Conservation (phyloP, 306 rosid species). For the Pyrus bretschneideri region DNA sequence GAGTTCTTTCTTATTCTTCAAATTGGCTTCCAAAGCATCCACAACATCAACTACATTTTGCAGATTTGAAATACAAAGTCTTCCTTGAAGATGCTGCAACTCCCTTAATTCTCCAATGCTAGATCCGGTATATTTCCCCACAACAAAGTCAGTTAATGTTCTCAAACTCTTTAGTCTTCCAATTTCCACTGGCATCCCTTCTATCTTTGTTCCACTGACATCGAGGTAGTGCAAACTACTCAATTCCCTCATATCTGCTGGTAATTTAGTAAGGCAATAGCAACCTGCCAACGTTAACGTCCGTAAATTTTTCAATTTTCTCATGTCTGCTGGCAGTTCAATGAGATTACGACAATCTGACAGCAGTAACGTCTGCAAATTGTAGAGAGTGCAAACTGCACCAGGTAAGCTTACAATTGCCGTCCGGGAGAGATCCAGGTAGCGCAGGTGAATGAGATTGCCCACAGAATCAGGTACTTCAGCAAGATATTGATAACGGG, state of each 20-base stretch:
- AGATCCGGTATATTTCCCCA: not conserved
- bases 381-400: not conserved
- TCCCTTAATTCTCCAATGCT: not conserved
- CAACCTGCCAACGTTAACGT: not conserved
- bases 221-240: not conserved
- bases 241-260: not conserved
- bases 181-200: not conserved
- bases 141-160: not conserved
- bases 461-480: not conserved
- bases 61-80: no score
- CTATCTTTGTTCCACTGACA: not conserved
- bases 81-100: no score
- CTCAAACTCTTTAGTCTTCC: no score
- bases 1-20: no score
- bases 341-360: accelerated
- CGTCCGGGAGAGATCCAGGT: not conserved
- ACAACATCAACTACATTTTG: no score
- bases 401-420: not conserved
- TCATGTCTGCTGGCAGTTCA: no score
- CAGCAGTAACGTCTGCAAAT: no score
- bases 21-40: no score
- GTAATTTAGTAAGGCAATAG: not conserved
- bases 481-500: accelerated
- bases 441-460: not conserved
- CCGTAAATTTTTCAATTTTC: no score